A percentile compares a stretch with the other conserved stretches of the same genome.
phyloP scores from a whole-genome alignment of 2,329 filamentous ascomycete species.

The Rhynchosporium secalis region DNA sequence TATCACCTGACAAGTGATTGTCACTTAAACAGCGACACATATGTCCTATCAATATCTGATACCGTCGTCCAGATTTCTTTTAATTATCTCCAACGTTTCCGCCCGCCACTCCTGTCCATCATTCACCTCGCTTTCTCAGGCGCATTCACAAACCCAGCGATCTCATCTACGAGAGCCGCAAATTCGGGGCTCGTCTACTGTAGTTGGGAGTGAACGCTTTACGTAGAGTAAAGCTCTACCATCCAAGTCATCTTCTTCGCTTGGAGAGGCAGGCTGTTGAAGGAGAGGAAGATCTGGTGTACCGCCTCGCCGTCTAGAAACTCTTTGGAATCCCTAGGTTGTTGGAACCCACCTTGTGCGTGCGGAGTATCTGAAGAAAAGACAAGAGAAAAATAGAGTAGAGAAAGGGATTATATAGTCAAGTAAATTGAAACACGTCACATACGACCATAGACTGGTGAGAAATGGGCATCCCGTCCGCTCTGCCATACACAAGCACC shows the following conservation, averaged over 20 bases:
- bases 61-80: constrained; percentile 49
- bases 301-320: constrained; percentile 11
- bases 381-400: no score
- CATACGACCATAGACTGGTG: no score
- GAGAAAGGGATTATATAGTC: no score
- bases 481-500: no score
- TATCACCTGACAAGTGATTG: no score
- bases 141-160: constrained; percentile 56
- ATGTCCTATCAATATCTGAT: constrained; percentile 56
- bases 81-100: constrained; percentile 44
- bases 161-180: constrained; percentile 55
- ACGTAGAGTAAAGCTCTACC: constrained; percentile 58
- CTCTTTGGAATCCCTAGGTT: no score
- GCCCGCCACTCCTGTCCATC: constrained; percentile 6
- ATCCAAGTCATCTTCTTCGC: constrained; percentile 52
- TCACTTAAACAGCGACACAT: constrained; percentile 52
- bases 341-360: no score
- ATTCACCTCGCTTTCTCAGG: constrained; percentile 18
- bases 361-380: no score
- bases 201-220: constrained; percentile 64
- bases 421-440: fast-evolving
- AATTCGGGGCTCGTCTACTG: constrained; percentile 63
- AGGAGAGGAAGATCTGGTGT: background rate
- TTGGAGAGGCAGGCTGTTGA: no score
- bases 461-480: no score